phyloP scores from a whole-genome alignment of 495 filamentous ascomycete species.

The Parmelia sp. region DNA sequence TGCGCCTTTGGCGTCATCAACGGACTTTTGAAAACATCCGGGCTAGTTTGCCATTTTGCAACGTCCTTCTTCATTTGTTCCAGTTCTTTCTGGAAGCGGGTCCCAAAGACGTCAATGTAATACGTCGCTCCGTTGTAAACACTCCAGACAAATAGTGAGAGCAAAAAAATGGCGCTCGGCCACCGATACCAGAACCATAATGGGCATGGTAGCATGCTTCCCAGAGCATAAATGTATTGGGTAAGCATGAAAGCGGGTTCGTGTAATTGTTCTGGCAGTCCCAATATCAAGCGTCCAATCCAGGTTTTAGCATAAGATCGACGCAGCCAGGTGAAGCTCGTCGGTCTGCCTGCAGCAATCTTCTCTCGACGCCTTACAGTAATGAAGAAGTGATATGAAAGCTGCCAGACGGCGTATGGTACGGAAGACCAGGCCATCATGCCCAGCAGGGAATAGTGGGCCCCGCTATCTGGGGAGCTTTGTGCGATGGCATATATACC shows the following conservation, averaged over 20 bases:
- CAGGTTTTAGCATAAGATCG: constrained; percentile 78
- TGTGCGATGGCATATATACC: constrained; percentile 77
- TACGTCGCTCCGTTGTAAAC: constrained; percentile 93
- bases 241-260: constrained; percentile 93
- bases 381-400: constrained; percentile 86
- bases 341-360: constrained; percentile 92
- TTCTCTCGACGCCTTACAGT: constrained; percentile 86
- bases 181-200: constrained; percentile 91
- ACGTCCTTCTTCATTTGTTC: constrained; percentile 87
- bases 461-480: constrained; percentile 59
- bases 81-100: constrained; percentile 91
- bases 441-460: constrained; percentile 69
- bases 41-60: constrained; percentile 70
- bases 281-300: constrained; percentile 80
- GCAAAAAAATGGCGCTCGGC: constrained; percentile 69
- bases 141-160: constrained; percentile 78
- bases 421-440: constrained; percentile 94
- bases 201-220: constrained; percentile 90
- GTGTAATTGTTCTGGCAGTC: constrained; percentile 67
- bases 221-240: constrained; percentile 81
- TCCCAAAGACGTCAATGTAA: constrained; percentile 97
- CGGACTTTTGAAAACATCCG: constrained; percentile 41
- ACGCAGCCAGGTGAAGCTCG: constrained; percentile 95
- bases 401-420: constrained; percentile 88
- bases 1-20: constrained; percentile 33